Percentiles rank a stretch among this genome's conserved stretches.
Evolutionary conservation across 2,329 filamentous ascomycete species (phyloP).

Genomic region (Colletotrichum paranaense): DNA sequence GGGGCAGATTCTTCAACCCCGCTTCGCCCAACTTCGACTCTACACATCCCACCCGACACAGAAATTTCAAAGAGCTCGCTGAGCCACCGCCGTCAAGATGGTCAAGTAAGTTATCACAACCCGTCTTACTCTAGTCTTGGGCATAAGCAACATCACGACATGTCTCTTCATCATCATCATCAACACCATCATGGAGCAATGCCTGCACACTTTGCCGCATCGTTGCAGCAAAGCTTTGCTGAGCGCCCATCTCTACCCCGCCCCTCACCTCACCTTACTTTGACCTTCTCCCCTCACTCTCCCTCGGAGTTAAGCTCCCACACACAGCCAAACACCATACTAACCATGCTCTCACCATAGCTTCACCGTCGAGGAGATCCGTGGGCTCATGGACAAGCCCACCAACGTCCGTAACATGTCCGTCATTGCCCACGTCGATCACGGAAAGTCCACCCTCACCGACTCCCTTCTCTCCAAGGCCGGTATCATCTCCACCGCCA

Average conservation of each 20-base stretch:
- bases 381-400: slow-evolving; percentile 82
- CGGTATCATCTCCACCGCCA: slow-evolving; percentile 98
- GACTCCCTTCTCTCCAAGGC: slow-evolving; percentile 99
- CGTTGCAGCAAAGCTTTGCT: neutral
- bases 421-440: slow-evolving; percentile 99
- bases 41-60: slow-evolving; percentile 43
- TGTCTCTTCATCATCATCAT: neutral
- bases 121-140: no score
- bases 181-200: neutral
- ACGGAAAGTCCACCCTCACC: slow-evolving; percentile 99
- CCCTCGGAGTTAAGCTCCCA: slow-evolving; percentile 50
- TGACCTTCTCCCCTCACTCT: neutral
- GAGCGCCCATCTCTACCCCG: slow-evolving; percentile 23
- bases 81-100: slow-evolving; percentile 91
- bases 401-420: slow-evolving; percentile 93
- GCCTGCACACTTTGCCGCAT: neutral
- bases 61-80: slow-evolving; percentile 52
- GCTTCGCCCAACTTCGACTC: slow-evolving; percentile 49
- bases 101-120: slow-evolving; percentile 85
- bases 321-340: slow-evolving; percentile 41
- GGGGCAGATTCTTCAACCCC: slow-evolving; percentile 52
- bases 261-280: slow-evolving; percentile 12
- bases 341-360: slow-evolving; percentile 67
- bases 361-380: slow-evolving; percentile 98
- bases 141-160: slow-evolving; percentile 7